phyloP scores from a whole-genome alignment of 2,329 filamentous ascomycete species.

The Aureobasidium sp. region DNA sequence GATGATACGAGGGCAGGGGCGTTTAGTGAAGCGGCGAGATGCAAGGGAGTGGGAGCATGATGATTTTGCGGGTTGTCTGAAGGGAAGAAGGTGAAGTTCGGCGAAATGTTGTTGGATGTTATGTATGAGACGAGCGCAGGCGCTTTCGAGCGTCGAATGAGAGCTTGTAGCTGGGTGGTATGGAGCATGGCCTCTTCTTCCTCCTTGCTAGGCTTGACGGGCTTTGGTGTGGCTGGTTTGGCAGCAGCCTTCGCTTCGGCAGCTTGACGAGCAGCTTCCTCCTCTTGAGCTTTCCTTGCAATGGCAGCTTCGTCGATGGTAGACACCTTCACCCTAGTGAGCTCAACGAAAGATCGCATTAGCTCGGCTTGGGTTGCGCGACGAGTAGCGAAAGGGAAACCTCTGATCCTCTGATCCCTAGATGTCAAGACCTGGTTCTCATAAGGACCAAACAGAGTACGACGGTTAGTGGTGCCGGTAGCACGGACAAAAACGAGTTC shows the following conservation, averaged over 20 bases:
- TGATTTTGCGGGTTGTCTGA: constrained; percentile 56
- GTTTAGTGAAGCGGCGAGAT: constrained; percentile 77
- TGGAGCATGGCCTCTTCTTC: constrained; percentile 77
- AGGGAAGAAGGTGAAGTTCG: constrained; percentile 70
- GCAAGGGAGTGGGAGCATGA: constrained; percentile 75
- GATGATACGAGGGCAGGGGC: constrained; percentile 65
- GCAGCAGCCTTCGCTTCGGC: constrained; percentile 26
- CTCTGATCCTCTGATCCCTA: constrained; percentile 71
- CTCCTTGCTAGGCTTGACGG: constrained; percentile 58
- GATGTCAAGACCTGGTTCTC: constrained; percentile 74
- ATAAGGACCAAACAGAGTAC: constrained; percentile 84
- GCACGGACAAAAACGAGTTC: constrained; percentile 84
- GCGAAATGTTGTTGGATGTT: constrained; percentile 59
- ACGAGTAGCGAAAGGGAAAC: constrained; percentile 88
- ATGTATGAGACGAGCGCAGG: constrained; percentile 81
- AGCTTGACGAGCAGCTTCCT: constrained; percentile 16
- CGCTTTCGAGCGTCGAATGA: constrained; percentile 82
- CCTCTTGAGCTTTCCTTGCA: constrained; percentile 27
- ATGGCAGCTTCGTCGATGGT: constrained; percentile 54
- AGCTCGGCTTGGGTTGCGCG: constrained; percentile 89
- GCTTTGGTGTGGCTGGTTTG: constrained; percentile 35
- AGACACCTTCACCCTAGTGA: constrained; percentile 80
- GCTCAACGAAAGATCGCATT: constrained; percentile 87
- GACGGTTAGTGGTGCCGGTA: constrained; percentile 74
- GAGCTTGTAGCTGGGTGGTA: constrained; percentile 77